Base-by-base conservation (phyloP, 2,329 filamentous ascomycete species). In the Esteya vermicola region DNA sequence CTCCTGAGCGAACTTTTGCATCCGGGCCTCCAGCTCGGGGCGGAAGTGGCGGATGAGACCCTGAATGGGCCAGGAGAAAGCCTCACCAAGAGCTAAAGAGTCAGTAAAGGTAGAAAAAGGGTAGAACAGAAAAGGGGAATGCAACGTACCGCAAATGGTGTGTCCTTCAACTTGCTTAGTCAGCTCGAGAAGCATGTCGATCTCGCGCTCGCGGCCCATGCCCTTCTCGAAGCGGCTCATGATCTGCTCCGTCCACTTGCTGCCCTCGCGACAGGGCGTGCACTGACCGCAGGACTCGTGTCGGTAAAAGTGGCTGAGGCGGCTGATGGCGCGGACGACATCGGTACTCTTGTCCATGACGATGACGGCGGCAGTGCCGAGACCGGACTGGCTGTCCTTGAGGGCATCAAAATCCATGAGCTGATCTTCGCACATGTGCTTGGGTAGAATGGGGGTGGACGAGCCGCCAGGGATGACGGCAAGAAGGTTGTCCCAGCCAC, bases 81-180 rank as follows among this genome's bases (percentile, higher is more conserved):
- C 91, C 69, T 98, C 91, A 43, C 91, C 91, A 48, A 98, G 69
- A 63, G 89, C 79, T 83, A 46, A 39, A 25, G 36, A 38, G 55
- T 62, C 49, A 63, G 52, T 51, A 49, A 19, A 19, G 13, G 18
- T 10, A 18, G 22, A 30, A 7, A 20, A 22, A 13, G 18, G 9
- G 6, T 3, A 35, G 4, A 9, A 18, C 14, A 5, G 9, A 23
- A 33, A 36, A 6, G 5, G 14, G 26, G 25, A 30, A 3, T 36
- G 30, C 22, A 26, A 68, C 76, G 57, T 74, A 82, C 78, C 91
- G 64, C 91, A 98, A 55, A 98, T 98, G 36, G 91, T 96, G 70
- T 98, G 91, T 10, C 91, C 91, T 68, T 98, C 91, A 46, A 98
- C 91, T 67, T 98, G 91, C 74, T 98, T 98, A 47, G 91, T 98